Base-by-base conservation (phyloP, 192 early-diverging fungal species). In the Mortierella claussenii region DNA sequence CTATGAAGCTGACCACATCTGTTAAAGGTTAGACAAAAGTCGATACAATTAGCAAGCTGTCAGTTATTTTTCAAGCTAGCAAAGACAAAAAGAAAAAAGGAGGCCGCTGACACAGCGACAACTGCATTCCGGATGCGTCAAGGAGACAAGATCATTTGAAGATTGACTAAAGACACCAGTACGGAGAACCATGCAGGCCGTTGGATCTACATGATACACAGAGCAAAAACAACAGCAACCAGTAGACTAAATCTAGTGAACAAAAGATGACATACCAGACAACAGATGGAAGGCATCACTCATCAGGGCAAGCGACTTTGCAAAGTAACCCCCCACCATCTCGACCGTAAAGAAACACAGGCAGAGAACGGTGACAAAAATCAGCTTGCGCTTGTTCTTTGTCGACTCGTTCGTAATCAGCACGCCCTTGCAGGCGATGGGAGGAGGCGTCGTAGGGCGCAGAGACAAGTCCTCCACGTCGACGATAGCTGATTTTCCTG, bases 271-370 rank as follows among this genome's bases (percentile, higher is more conserved):
- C 51, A 32, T 79, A 85, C 86, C 88, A 13, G 88, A 89, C 32
- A 94, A 68, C 33, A 94, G 65, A 63, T 94, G 92, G 66, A 94
- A 94, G 30, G 86, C 85, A 78, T 94, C 92, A 58, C 81, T 84
- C 60, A 94, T 79, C 26, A 94, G 84, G 4, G 92, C 92, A 46
- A 94, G 81, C 27, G 88, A 88, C 33, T 71, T 78, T 31, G 89
- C 78, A 79, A 87, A 79, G 48, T 86, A 81, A 32, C 89, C 91
- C 31, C 86, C 90, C 30, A 82, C 57, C 43, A 92, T 68, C 75
- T 92, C 91, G 18, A 88, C 82, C 0, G 69, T 20, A 81, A 92
- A 92, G 76, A 92, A 92, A 0, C 55, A 59, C 21, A 75, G 44
- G 43, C 70, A 75, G 44, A 75, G 63, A 13, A 75, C 23, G 1